A percentile compares a stretch with the other conserved stretches of the same genome.
phyloP scores from a whole-genome alignment of 2,329 filamentous ascomycete genomes.

The Fusarium sp. region DNA sequence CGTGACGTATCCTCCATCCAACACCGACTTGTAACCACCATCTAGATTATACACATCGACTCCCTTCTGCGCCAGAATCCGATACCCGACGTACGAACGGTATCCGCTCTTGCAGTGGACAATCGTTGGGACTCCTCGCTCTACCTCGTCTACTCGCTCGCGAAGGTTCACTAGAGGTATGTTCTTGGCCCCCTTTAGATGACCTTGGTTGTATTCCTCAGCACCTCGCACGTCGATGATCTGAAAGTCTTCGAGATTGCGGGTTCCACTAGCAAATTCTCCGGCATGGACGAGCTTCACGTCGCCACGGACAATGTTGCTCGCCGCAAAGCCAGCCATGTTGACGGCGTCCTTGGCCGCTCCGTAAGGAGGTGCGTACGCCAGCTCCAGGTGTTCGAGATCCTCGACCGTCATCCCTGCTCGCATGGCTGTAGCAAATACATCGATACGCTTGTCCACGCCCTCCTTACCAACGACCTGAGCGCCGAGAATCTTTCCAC shows the following conservation, averaged over 20 bases:
- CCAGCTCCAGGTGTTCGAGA: constrained; percentile 22
- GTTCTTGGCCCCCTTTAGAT: constrained; percentile 12
- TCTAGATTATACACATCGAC: constrained; percentile 3
- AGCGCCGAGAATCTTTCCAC: constrained; percentile 13
- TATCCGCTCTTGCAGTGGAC: constrained; percentile 12
- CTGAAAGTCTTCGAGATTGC: constrained; percentile 6
- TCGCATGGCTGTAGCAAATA: constrained; percentile 19
- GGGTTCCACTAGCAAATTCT: not conserved
- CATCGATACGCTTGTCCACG: constrained; percentile 21
- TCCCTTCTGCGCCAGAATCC: not conserved
- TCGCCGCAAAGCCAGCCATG: constrained; percentile 19
- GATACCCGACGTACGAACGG: not conserved
- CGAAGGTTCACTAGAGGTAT: constrained; percentile 10
- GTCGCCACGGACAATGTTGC: constrained; percentile 13
- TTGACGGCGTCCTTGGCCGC: constrained; percentile 20
- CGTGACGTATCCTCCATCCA: constrained; percentile 15
- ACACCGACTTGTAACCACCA: not conserved
- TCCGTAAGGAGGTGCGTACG: constrained; percentile 19
- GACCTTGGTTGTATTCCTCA: constrained; percentile 2
- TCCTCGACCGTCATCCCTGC: constrained; percentile 20
- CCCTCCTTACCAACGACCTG: constrained; percentile 13
- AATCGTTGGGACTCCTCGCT: not conserved
- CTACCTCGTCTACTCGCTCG: not conserved
- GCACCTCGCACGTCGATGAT: constrained; percentile 16
- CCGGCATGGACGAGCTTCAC: constrained; percentile 18